Evolutionary conservation across 495 filamentous ascomycete genomes (phyloP).

Genomic region (Trichocladium antarcticum): DNA sequence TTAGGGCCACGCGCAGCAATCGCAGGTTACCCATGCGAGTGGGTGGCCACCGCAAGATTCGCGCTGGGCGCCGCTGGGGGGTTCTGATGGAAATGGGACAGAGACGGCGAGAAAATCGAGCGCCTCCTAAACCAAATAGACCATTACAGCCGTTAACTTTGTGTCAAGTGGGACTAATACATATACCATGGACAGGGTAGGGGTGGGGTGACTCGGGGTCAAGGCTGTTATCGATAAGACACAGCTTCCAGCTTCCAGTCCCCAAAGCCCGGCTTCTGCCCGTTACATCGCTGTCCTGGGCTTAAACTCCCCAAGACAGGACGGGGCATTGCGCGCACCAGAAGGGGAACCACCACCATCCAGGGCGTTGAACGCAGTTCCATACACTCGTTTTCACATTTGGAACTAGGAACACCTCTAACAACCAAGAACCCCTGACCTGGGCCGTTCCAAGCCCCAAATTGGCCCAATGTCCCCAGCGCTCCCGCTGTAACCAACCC

Average conservation of each 20-base stretch:
- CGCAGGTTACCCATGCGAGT: conserved; percentile 43
- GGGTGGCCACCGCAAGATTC: conserved; percentile 42
- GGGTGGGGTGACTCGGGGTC: not conserved
- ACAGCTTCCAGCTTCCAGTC: too few species aligned
- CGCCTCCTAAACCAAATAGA: conserved; percentile 37
- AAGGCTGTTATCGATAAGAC: not conserved
- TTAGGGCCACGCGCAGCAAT: conserved; percentile 35
- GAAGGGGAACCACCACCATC: not conserved
- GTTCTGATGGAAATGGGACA: conserved; percentile 40
- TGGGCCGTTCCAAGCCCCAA: too few species aligned
- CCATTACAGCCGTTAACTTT: conserved; percentile 37
- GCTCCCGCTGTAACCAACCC: too few species aligned
- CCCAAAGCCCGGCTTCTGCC: too few species aligned
- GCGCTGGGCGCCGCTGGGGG: conserved; percentile 40
- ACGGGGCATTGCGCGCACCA: not conserved
- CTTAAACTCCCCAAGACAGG: not conserved
- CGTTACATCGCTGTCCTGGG: too few species aligned
- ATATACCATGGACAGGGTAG: conserved; percentile 1
- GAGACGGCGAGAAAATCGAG: conserved; percentile 34
- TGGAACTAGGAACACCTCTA: too few species aligned
- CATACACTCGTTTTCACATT: too few species aligned
- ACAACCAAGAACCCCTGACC: too few species aligned
- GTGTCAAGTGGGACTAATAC: conserved; percentile 12
- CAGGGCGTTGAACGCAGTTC: too few species aligned
- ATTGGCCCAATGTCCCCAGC: too few species aligned